phyloP scores from a whole-genome alignment of 192 early-diverging fungal species.

The Coemansia sp. region DNA sequence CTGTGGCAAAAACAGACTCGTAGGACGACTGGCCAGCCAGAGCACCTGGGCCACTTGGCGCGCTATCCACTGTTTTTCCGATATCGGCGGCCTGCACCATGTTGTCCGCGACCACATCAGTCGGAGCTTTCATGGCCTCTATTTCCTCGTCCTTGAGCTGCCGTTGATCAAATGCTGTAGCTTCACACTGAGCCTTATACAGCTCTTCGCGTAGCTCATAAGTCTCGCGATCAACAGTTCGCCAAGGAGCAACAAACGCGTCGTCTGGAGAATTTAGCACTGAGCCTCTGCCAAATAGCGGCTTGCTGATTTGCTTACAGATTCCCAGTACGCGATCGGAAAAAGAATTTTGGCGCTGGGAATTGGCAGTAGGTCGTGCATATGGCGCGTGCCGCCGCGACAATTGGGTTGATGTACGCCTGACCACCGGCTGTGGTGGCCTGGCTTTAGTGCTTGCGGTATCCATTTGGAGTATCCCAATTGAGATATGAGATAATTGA shows the following conservation, averaged over 20 bases:
- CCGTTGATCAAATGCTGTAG: slow-evolving; percentile 10
- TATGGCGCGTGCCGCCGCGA: slow-evolving; percentile 29
- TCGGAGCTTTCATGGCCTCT: not conserved
- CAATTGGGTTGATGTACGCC: not conserved
- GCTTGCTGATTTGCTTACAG: slow-evolving; percentile 30
- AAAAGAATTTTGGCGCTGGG: slow-evolving; percentile 12
- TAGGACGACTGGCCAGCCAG: slow-evolving; percentile 11
- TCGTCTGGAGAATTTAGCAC: slow-evolving; percentile 8
- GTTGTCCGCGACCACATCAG: not conserved
- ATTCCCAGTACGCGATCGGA: slow-evolving; percentile 28
- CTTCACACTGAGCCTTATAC: slow-evolving; percentile 12
- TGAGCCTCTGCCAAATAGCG: slow-evolving; percentile 20
- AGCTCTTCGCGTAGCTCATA: slow-evolving; percentile 37
- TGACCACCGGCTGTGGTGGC: not conserved
- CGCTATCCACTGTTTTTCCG: not conserved
- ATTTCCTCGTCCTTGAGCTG: slow-evolving; percentile 7
- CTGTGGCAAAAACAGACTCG: slow-evolving; percentile 46
- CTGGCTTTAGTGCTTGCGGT: not conserved
- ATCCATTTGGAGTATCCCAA: not conserved
- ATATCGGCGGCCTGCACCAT: not conserved
- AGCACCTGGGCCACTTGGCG: not conserved
- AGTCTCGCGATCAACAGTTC: slow-evolving; percentile 42
- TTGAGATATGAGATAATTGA: not conserved
- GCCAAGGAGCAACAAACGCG: slow-evolving; percentile 49
- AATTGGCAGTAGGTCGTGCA: slow-evolving; percentile 11